Evolutionary conservation across 208 protist species (phyloP).

Genomic region (Wallacemonas sp.): DNA sequence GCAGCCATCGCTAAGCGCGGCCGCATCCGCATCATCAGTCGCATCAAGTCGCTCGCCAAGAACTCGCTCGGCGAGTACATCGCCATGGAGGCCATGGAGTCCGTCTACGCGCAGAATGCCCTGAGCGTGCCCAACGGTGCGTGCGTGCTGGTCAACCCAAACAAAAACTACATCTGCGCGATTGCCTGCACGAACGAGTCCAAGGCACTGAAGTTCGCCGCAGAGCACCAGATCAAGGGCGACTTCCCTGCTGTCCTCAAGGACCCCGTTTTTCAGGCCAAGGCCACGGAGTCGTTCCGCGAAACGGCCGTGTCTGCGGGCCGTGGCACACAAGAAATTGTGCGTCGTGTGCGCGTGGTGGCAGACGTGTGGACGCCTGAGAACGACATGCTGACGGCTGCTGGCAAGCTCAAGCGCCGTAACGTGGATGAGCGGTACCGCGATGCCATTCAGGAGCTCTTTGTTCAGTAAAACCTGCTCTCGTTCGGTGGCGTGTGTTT

Average conservation of each 20-base stretch:
- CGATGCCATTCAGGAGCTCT: constrained; percentile 56
- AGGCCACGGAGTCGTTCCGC: constrained; percentile 29
- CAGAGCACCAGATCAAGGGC: constrained; percentile 19
- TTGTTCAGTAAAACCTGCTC: constrained; percentile 31
- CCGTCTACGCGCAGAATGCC: constrained; percentile 28
- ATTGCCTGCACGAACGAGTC: constrained; percentile 34
- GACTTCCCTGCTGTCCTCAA: constrained; percentile 31
- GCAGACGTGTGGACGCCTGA: constrained; percentile 74
- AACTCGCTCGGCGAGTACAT: constrained; percentile 68
- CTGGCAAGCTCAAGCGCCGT: constrained; percentile 61
- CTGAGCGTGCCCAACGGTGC: constrained; percentile 27
- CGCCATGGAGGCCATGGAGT: constrained; percentile 47
- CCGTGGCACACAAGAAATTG: constrained; percentile 41
- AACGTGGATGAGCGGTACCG: constrained; percentile 52
- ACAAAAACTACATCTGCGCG: constrained; percentile 37
- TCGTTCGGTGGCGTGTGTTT: neutral
- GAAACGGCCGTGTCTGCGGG: constrained; percentile 31
- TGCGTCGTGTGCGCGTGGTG: constrained; percentile 55
- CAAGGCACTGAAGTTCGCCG: constrained; percentile 27
- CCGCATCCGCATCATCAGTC: constrained; percentile 46
- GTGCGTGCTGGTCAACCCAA: constrained; percentile 36
- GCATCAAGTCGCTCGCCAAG: constrained; percentile 70
- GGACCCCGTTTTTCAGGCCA: constrained; percentile 22
- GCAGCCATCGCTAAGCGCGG: constrained; percentile 29
- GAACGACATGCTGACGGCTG: constrained; percentile 75